Conservation (phyloP, 1,284 basidiomycete species). For the Naganishia albida region DNA sequence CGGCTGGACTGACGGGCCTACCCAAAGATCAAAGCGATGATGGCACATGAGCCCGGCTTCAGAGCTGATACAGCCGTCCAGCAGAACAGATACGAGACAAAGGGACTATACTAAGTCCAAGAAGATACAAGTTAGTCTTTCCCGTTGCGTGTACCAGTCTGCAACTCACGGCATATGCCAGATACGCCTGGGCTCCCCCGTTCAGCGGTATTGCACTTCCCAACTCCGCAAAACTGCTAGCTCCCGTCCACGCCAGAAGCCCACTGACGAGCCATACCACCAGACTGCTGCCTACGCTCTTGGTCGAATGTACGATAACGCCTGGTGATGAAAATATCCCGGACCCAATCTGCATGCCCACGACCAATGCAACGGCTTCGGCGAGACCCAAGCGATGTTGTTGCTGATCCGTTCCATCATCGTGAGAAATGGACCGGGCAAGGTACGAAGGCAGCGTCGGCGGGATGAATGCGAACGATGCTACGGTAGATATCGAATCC, state of each 20-base stretch:
- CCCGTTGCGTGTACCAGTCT: no score
- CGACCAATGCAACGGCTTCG: constrained; percentile 76
- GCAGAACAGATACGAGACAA: constrained; percentile 80
- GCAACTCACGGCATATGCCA: constrained; percentile 67
- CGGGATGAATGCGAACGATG: constrained; percentile 12
- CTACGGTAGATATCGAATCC: constrained; percentile 6
- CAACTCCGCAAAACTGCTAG: constrained; percentile 74
- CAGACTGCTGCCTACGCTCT: constrained; percentile 80
- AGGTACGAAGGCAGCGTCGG: constrained; percentile 29
- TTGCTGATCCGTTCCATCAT: constrained; percentile 19
- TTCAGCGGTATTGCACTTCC: constrained; percentile 60
- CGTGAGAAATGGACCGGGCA: constrained; percentile 16
- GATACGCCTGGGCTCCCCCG: constrained; percentile 87
- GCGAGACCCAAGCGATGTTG: constrained; percentile 27
- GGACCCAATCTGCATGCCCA: constrained; percentile 84
- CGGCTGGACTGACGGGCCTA: constrained; percentile 44
- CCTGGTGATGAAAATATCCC: constrained; percentile 93
- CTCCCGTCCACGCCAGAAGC: constrained; percentile 86
- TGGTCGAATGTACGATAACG: constrained; percentile 81
- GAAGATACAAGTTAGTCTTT: neutral
- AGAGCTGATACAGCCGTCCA: constrained; percentile 89
- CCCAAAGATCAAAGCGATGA: constrained; percentile 62
- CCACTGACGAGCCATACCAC: constrained; percentile 77
- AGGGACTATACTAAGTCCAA: constrained; percentile 68
- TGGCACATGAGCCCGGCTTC: constrained; percentile 63